phyloP scores from a whole-genome alignment of 2,329 filamentous ascomycete genomes.

The Colletotrichum somersetense region DNA sequence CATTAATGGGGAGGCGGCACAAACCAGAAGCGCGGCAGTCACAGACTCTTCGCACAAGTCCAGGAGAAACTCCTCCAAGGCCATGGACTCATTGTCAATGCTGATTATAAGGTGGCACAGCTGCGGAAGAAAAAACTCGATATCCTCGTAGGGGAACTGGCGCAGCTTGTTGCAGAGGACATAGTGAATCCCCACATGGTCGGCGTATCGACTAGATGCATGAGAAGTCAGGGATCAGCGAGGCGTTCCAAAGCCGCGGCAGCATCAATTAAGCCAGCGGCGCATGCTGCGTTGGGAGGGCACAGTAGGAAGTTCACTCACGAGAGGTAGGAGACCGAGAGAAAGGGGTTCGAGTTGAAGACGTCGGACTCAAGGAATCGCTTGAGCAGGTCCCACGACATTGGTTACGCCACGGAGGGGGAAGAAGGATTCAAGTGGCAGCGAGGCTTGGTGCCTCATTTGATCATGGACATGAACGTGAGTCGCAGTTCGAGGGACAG shows the following conservation, averaged over 20 bases:
- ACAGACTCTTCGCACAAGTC: conserved; percentile 90
- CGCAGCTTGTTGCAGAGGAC: conserved; percentile 90
- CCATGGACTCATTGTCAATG: conserved; percentile 92
- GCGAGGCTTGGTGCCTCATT: conserved; percentile 54
- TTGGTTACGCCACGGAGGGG: conserved; percentile 57
- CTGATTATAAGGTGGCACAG: conserved; percentile 90
- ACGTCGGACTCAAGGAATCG: conserved; percentile 94
- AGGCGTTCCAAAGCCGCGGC: conserved; percentile 11
- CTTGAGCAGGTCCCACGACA: conserved; percentile 90
- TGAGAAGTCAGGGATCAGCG: conserved; percentile 37
- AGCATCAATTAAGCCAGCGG: conserved; percentile 15
- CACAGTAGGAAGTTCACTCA: conserved; percentile 61
- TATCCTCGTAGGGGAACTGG: conserved; percentile 90
- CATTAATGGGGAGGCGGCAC: conserved; percentile 49
- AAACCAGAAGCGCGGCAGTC: conserved; percentile 83
- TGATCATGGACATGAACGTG: conserved; percentile 50
- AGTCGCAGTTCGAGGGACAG: conserved; percentile 42
- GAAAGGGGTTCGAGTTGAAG: conserved; percentile 91
- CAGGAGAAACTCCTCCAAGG: conserved; percentile 87
- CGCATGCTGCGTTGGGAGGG: conserved; percentile 14
- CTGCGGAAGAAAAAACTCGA: conserved; percentile 92
- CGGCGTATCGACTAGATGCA: conserved; percentile 79
- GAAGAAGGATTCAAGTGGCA: conserved; percentile 45
- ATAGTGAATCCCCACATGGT: conserved; percentile 92
- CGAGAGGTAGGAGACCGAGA: conserved; percentile 90